Base-by-base conservation (phyloP, 768 basidiomycete genomes). In the Sarcodon sp. region DNA sequence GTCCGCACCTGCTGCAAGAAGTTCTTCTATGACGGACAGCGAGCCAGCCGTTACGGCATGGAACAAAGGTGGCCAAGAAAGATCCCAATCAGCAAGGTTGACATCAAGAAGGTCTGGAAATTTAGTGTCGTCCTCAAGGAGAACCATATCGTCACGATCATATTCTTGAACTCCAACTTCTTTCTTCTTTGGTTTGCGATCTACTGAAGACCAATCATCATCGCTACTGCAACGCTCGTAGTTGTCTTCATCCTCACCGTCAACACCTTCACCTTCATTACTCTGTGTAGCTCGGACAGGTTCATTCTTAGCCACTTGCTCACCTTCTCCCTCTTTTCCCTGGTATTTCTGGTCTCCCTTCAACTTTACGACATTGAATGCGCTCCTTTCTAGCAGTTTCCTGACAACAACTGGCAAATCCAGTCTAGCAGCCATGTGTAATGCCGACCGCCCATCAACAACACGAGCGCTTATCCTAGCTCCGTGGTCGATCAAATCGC, bases 71-170 rank as follows among this genome's bases (percentile, higher is more conserved):
- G 72, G 69, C 50, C 75, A 70, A 3, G 68, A 66, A 48, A 73
- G 69, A 55, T 80, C 79, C 79, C 79, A 83, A 56, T 80, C 79
- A 0, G 66, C 46, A 1, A 65, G 63, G 41, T 78, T 66, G 51
- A 79, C 55, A 39, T 77, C 72, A n/a, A 80, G 63, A 34, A 81
- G 61, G 49, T 80, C 79, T 0, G 75, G 75, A 33, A 63, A 62
- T 39, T 74, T 69, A 3, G 64, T 59, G 6, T 69, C 61, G 53
- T 76, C 76, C 37, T 76, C 76, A 0, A 70, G 71, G 5, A 72
- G 60, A 41, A 71, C 69, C 8, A 60, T 60, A 45, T 56, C 61
- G 35, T 60, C 16, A 4, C 37, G 13, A 16, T 38, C 13, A n/a
- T 4, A 38, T 38, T 38, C 13, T 38, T 16, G 37, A 4, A n/a